phyloP scores from a whole-genome alignment of 2,329 filamentous ascomycete genomes.

The Emericellopsis cladophorae region DNA sequence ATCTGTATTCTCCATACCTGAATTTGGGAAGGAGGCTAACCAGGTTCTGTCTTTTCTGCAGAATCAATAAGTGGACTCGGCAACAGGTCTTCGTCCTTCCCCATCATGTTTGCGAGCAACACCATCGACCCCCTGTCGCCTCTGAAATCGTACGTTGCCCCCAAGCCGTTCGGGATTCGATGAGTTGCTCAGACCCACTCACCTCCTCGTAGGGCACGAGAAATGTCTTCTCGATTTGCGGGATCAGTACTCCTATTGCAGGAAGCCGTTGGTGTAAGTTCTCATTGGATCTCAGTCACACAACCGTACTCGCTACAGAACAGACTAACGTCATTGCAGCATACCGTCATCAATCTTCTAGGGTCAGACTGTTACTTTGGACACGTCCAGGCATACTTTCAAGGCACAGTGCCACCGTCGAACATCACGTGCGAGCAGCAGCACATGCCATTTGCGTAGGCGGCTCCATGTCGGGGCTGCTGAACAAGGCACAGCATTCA shows the following conservation, averaged over 20 bases:
- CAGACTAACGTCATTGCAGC: conserved; percentile 10
- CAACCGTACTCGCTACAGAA: background rate
- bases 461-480: background rate
- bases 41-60: conserved; percentile 8
- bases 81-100: conserved; percentile 16
- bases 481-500: too few relatives aligned
- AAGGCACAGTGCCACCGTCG: conserved; percentile 15
- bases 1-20: background rate
- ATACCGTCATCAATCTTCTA: conserved; percentile 12
- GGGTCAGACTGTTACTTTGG: conserved; percentile 20
- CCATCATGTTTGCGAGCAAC: conserved; percentile 24
- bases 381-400: conserved; percentile 21
- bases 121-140: conserved; percentile 24
- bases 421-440: conserved; percentile 19
- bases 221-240: conserved; percentile 14
- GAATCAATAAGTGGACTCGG: conserved; percentile 7
- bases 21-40: conserved; percentile 3
- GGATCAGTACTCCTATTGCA: conserved; percentile 16
- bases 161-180: background rate
- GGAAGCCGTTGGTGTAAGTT: conserved; percentile 19
- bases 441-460: conserved; percentile 12
- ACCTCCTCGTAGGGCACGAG: conserved; percentile 10
- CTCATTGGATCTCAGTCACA: conserved; percentile 2
- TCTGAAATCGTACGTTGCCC: conserved; percentile 15
- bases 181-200: conserved; percentile 4